Conservation (phyloP, 2,329 filamentous ascomycete species). For the Fusarium haematococcum region DNA sequence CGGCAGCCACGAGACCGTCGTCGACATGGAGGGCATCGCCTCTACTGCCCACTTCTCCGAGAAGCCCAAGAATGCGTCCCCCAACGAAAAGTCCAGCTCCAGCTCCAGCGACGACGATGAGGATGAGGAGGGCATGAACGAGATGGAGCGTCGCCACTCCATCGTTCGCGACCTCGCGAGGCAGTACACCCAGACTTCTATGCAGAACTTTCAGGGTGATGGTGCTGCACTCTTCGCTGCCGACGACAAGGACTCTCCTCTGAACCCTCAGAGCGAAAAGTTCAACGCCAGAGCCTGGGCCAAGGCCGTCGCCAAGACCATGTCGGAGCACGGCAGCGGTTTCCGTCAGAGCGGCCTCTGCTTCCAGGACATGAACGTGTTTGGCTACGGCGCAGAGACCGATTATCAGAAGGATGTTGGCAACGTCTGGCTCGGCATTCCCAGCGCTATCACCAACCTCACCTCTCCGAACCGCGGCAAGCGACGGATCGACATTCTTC, state of each 20-base stretch:
- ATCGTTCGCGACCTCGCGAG: constrained; percentile 37
- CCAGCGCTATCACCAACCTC: constrained; percentile 17
- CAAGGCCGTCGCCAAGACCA: constrained; percentile 41
- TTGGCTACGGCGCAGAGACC: constrained; percentile 59
- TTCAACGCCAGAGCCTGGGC: constrained; percentile 61
- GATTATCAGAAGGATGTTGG: constrained; percentile 60
- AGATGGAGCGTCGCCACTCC: constrained; percentile 34
- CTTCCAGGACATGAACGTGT: constrained; percentile 59
- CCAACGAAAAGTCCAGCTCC: not conserved
- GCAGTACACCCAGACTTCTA: constrained; percentile 28
- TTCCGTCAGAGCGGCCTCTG: constrained; percentile 50
- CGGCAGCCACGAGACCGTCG: constrained; percentile 34
- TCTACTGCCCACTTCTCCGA: constrained; percentile 9
- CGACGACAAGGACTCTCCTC: constrained; percentile 50
- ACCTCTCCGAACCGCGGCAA: constrained; percentile 10
- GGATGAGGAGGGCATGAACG: constrained; percentile 4
- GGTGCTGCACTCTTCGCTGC: constrained; percentile 29
- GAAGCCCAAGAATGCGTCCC: constrained; percentile 4
- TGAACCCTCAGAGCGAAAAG: constrained; percentile 61
- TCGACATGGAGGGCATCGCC: constrained; percentile 16
- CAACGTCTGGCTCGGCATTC: constrained; percentile 48
- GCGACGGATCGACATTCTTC: constrained; percentile 61
- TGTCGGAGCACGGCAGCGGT: constrained; percentile 41
- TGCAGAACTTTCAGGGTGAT: constrained; percentile 23
- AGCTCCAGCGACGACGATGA: constrained; percentile 10